Base-by-base conservation (phyloP, 108 stramenopile species). In the Thalassiosira profunda region DNA sequence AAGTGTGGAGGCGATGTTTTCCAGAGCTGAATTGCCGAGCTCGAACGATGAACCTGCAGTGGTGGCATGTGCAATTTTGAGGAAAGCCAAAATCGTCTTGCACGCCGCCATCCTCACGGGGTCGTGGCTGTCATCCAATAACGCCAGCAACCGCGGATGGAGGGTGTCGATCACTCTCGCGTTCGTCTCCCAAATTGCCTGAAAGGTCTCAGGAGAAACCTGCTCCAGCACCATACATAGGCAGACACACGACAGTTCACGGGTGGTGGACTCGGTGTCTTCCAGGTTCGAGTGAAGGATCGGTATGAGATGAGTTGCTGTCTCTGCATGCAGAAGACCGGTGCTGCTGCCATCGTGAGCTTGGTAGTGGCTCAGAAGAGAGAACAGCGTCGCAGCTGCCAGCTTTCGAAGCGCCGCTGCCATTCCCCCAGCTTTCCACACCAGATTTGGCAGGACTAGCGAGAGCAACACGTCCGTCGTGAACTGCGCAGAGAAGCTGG, bases 201-300 rank as follows among this genome's bases (percentile, higher is more conserved):
- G 61, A 55, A 70, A 63, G 10, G 7, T 58, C 20, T 58, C 34
- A 10, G 15, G 20, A 10, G 61, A 51, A 14, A 69, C 42, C 8
- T 69, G 62, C 24, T 42, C 43, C 21, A 77, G 44, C 15, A 58
- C 17, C 56, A 77, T 17, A 2, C 55, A 64, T 1, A 77, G 62
- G 41, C 76, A 77, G 9, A 24, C 38, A 38, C 76, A 77, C n/a
- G 54, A 68, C 3, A 77, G 21, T 55, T 77, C 76, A 14, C 76
- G 53, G 5, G 55, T 69, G 0, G 56, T 57, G 29, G 62, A 48
- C 37, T 77, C 76, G 23, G 63, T 58, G 45, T 77, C 76, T 10
- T 70, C 76, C 35, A 77, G 42, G 34, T 56, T 69, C 23, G 76
- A 69, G 17, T 64, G 62, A 23, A 77, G 76, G 64, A 69, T 57